A percentile compares a stretch with the other conserved stretches of the same genome.
Evolutionary conservation across 176 grass and related monocot species (phyloP).

Genomic region (Zea mays): Zm-B73-REFERENCE-NAM-5.0 NC_050097.1:180916001-180916500

Average conservation of each 20-base stretch:
- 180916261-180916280: constrained; percentile 13
- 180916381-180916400: not conserved
- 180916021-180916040: constrained; percentile 57
- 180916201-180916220: constrained; percentile 74
- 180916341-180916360: not conserved
- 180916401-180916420: constrained; percentile 80
- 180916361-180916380: not conserved
- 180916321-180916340: not conserved
- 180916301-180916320: constrained; percentile 20
- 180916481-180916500: constrained; percentile 64
- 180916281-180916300: constrained; percentile 9
- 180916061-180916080: not conserved
- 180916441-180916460: constrained; percentile 88
- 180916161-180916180: constrained; percentile 65
- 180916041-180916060: constrained; percentile 29
- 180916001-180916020: constrained; percentile 41
- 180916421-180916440: constrained; percentile 76
- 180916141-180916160: constrained; percentile 93
- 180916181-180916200: constrained; percentile 62
- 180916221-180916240: constrained; percentile 60
- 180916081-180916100: constrained; percentile 8
- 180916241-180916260: constrained; percentile 75
- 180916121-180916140: constrained; percentile 87
- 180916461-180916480: constrained; percentile 83
- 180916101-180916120: constrained; percentile 96